phyloP scores from a whole-genome alignment of 768 basidiomycete genomes.

The Boletus pseudopeckii region DNA sequence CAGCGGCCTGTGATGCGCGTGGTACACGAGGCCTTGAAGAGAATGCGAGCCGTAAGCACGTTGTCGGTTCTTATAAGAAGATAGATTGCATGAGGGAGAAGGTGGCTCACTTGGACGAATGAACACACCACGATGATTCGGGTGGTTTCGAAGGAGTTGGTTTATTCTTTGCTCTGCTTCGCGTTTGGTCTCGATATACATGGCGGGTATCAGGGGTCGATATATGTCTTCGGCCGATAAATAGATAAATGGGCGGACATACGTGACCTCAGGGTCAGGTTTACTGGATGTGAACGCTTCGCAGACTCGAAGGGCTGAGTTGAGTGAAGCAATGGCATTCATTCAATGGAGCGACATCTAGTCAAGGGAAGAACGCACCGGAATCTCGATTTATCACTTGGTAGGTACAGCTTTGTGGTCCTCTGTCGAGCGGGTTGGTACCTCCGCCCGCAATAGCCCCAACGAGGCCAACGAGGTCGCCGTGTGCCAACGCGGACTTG shows the following conservation, averaged over 20 bases:
- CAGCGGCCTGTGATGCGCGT: constrained; percentile 89
- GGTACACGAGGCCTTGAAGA: constrained; percentile 84
- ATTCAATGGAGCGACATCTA: constrained; percentile 4
- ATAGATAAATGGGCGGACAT: constrained; percentile 76
- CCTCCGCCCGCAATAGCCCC: constrained; percentile 45
- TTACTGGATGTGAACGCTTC: constrained; percentile 63
- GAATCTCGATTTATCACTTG: constrained; percentile 85
- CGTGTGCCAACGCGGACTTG: constrained; percentile 66
- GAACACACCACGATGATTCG: constrained; percentile 66
- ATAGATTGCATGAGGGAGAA: constrained; percentile 5
- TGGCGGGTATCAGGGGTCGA: constrained; percentile 76
- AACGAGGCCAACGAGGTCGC: constrained; percentile 51
- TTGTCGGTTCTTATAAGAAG: constrained; percentile 8
- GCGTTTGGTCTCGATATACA: constrained; percentile 94
- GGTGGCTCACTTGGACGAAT: constrained; percentile 79
- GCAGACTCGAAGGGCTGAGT: constrained; percentile 68
- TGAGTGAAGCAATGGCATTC: constrained; percentile 4
- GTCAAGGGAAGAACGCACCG: constrained; percentile 49
- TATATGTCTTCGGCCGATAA: constrained; percentile 88
- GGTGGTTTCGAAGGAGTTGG: constrained; percentile 41
- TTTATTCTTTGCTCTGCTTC: constrained; percentile 78
- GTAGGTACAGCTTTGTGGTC: constrained; percentile 50
- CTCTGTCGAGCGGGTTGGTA: constrained; percentile 58
- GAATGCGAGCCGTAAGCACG: constrained; percentile 10
- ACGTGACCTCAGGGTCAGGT: constrained; percentile 28